Conservation (phyloP, 2,329 filamentous ascomycete species). For the Fusarium sp. region DNA sequence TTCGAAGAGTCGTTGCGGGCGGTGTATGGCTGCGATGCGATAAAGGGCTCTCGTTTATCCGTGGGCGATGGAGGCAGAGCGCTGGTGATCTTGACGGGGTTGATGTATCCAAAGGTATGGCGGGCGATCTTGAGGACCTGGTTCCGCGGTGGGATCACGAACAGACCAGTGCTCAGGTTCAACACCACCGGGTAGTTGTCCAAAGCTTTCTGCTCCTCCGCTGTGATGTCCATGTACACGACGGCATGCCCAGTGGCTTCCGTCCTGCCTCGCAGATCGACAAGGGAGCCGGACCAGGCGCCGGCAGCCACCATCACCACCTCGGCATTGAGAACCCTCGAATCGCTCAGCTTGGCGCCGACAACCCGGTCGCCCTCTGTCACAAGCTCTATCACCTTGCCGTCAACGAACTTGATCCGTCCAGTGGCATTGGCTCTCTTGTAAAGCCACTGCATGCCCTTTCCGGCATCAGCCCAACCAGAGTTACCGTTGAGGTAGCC, state of each 20-base stretch:
- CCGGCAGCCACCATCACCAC: conserved; percentile 86
- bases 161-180: conserved; percentile 78
- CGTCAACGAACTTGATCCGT: conserved; percentile 67
- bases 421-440: conserved; percentile 64
- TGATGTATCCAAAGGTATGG: conserved; percentile 76
- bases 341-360: conserved; percentile 62
- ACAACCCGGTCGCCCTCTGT: conserved; percentile 56
- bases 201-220: conserved; percentile 75
- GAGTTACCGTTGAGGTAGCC: conserved; percentile 81
- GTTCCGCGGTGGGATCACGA: conserved; percentile 77
- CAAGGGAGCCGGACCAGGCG: conserved; percentile 83
- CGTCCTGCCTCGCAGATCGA: conserved; percentile 81
- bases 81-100: conserved; percentile 56
- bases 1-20: conserved; percentile 55
- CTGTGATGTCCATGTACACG: conserved; percentile 80
- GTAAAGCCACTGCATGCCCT: conserved; percentile 74
- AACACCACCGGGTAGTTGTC: conserved; percentile 77
- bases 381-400: conserved; percentile 58
- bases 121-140: conserved; percentile 76
- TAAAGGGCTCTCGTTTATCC: conserved; percentile 44
- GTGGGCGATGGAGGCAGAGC: conserved; percentile 49
- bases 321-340: conserved; percentile 66
- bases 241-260: conserved; percentile 86
- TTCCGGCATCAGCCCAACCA: conserved; percentile 85
- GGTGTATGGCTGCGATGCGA: conserved; percentile 53